Evolutionary conservation across 495 filamentous ascomycete species (phyloP).

Genomic region (Lophium mytilinum): DNA sequence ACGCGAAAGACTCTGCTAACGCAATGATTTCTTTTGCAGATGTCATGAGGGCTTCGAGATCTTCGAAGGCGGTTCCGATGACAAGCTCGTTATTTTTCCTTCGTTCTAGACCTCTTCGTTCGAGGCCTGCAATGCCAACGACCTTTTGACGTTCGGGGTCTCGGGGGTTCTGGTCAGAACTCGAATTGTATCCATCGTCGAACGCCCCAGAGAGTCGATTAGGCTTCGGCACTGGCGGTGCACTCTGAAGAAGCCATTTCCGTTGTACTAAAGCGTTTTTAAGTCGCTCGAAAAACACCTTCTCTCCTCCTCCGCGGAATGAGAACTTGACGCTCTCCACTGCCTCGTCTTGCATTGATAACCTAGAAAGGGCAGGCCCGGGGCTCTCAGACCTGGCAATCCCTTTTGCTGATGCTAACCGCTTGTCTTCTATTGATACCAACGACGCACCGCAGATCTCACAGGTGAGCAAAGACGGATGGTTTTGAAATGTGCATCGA

Average conservation of each 20-base stretch:
- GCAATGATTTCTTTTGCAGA: constrained; percentile 93
- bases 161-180: neutral
- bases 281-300: constrained; percentile 81
- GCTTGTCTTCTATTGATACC: constrained; percentile 39
- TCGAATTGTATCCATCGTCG: constrained; percentile 8
- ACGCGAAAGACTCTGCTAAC: constrained; percentile 79
- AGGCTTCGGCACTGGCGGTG: constrained; percentile 78
- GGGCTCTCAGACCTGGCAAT: constrained; percentile 60
- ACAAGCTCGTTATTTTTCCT: constrained; percentile 87
- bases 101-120: constrained; percentile 70
- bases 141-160: constrained; percentile 46
- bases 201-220: constrained; percentile 26
- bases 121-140: constrained; percentile 87
- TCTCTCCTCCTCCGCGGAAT: constrained; percentile 81
- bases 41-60: constrained; percentile 92
- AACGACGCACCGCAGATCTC: constrained; percentile 87
- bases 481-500: constrained; percentile 89
- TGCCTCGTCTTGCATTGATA: constrained; percentile 43
- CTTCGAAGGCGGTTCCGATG: constrained; percentile 91
- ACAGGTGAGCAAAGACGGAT: constrained; percentile 75
- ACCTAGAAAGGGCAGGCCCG: constrained; percentile 49
- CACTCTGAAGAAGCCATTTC: constrained; percentile 91
- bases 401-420: constrained; percentile 37
- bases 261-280: constrained; percentile 82
- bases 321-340: constrained; percentile 81